Conservation (phyloP, 805 yeast species). For the Saturnispora zaruensis region DNA sequence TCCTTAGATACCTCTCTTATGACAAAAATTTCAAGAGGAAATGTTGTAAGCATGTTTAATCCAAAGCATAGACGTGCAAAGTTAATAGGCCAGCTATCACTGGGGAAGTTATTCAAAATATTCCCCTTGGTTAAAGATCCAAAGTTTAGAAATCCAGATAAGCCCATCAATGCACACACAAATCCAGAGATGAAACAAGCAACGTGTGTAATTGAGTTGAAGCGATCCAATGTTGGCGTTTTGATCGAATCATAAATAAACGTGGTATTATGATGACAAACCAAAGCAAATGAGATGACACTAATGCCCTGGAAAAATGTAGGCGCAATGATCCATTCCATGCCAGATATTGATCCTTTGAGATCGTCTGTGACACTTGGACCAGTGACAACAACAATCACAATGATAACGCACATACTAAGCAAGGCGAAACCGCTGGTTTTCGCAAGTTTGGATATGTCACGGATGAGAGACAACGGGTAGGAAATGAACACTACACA, state of each 20-base stretch:
- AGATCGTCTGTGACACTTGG: slow-evolving; percentile 44
- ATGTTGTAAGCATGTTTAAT: slow-evolving; percentile 83
- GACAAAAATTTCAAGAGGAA: slow-evolving; percentile 86
- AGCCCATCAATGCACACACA: slow-evolving; percentile 70
- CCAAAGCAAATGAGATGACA: slow-evolving; percentile 92
- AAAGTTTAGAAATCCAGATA: slow-evolving; percentile 69
- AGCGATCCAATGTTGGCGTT: slow-evolving; percentile 67
- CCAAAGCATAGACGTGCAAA: slow-evolving; percentile 89
- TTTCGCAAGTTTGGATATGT: slow-evolving; percentile 77
- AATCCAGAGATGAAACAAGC: slow-evolving; percentile 75
- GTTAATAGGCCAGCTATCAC: slow-evolving; percentile 65
- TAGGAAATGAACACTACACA: slow-evolving; percentile 68
- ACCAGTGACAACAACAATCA: slow-evolving; percentile 65
- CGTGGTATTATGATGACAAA: slow-evolving; percentile 90
- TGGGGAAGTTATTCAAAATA: slow-evolving; percentile 76
- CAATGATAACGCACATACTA: slow-evolving; percentile 74
- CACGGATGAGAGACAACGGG: slow-evolving; percentile 73
- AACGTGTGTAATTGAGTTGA: slow-evolving; percentile 70
- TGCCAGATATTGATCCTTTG: slow-evolving; percentile 39
- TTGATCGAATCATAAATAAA: slow-evolving; percentile 79
- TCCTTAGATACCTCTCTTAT: slow-evolving; percentile 81
- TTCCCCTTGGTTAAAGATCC: slow-evolving; percentile 79
- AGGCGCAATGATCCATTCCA: slow-evolving; percentile 46
- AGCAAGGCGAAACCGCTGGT: slow-evolving; percentile 80
- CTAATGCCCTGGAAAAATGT: slow-evolving; percentile 82